A percentile compares a stretch with the other conserved stretches of the same genome.
Conservation (phyloP, 2,329 filamentous ascomycete genomes). For the Verticillium longisporum region DNA sequence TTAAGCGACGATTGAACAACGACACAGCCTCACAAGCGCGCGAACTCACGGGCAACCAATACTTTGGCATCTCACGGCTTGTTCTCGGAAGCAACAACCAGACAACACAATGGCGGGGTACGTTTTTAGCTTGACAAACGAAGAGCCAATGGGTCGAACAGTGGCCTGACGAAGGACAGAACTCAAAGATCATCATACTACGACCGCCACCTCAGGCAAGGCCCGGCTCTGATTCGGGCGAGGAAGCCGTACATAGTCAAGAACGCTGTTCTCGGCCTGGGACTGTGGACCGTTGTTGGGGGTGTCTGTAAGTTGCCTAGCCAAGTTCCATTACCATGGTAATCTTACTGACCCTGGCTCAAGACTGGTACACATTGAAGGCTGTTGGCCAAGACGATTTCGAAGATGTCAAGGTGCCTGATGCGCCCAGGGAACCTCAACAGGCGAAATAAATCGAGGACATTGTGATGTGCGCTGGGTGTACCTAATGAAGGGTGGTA, state of each 20-base stretch:
- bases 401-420: slow-evolving; percentile 87
- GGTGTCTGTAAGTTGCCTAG: slow-evolving; percentile 72
- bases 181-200: slow-evolving; percentile 65
- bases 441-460: slow-evolving; percentile 20
- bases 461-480: too few relatives aligned
- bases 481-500: too few relatives aligned
- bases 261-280: slow-evolving; percentile 77
- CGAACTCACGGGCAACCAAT: not conserved
- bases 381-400: slow-evolving; percentile 96
- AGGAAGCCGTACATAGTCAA: slow-evolving; percentile 87
- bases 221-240: slow-evolving; percentile 83
- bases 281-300: slow-evolving; percentile 67
- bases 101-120: not conserved
- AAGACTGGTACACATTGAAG: slow-evolving; percentile 60
- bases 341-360: not conserved
- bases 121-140: not conserved
- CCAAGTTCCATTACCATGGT: not conserved
- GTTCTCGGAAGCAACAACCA: not conserved
- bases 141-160: not conserved
- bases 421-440: slow-evolving; percentile 50
- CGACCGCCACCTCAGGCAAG: slow-evolving; percentile 78
- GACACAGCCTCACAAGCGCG: slow-evolving; percentile 3
- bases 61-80: not conserved
- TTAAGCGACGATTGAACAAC: slow-evolving; percentile 3
- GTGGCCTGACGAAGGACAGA: slow-evolving; percentile 7